A percentile compares a stretch with the other conserved stretches of the same genome.
Evolutionary conservation across 2,329 filamentous ascomycete genomes (phyloP).

Genomic region (Calonectria crousiana): DNA sequence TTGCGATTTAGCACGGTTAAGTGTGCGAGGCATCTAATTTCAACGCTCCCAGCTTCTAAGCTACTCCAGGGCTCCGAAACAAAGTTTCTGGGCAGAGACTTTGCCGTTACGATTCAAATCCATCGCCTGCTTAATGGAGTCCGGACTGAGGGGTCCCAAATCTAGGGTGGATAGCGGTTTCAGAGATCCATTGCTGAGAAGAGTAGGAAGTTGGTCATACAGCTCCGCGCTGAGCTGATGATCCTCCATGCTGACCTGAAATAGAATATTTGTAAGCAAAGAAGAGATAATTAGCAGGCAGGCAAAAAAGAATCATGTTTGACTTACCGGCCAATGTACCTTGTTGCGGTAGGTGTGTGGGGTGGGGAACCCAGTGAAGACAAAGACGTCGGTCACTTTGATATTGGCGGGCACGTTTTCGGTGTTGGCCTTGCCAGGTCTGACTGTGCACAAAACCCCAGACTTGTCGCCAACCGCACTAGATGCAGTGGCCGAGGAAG

Average conservation of each 20-base stretch:
- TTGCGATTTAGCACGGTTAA: not conserved
- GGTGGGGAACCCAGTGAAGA: slow-evolving; percentile 57
- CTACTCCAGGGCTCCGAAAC: slow-evolving; percentile 16
- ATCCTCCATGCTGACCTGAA: slow-evolving; percentile 29
- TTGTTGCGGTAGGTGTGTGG: slow-evolving; percentile 50
- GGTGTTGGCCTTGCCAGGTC: slow-evolving; percentile 55
- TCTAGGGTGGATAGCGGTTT: not conserved
- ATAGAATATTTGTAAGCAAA: not conserved
- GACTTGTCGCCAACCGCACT: slow-evolving; percentile 34
- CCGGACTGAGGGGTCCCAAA: slow-evolving; percentile 17
- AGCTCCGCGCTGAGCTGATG: slow-evolving; percentile 25
- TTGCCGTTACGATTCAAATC: slow-evolving; percentile 24
- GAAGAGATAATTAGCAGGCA: not conserved
- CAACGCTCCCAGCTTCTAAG: too few species aligned
- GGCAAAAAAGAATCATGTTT: too few species aligned
- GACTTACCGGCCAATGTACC: slow-evolving; percentile 54
- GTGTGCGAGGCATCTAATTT: not conserved
- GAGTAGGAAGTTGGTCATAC: not conserved
- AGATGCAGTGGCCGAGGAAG: slow-evolving; percentile 49
- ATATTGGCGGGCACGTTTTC: slow-evolving; percentile 47
- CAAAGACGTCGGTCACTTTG: slow-evolving; percentile 56
- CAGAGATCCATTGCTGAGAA: not conserved
- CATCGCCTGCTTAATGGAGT: slow-evolving; percentile 17
- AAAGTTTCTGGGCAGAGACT: slow-evolving; percentile 32
- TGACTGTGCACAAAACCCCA: slow-evolving; percentile 54